Evolutionary conservation across 177 flowering plant genomes (phyloP).

Genomic region (Vitis hybrid): DNA sequence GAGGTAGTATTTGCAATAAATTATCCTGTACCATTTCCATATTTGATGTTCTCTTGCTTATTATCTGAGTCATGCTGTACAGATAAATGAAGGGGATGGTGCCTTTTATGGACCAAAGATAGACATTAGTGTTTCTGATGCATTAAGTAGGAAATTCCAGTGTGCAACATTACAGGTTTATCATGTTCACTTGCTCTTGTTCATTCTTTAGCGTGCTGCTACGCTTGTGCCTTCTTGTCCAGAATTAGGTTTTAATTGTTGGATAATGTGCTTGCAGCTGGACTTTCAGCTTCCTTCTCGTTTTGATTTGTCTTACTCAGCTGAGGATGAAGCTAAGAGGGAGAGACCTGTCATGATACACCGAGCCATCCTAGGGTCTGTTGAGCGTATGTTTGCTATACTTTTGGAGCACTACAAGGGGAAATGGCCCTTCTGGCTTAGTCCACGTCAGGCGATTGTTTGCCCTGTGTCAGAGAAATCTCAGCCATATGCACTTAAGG

Average conservation of each 20-base stretch:
- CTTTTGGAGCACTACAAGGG: slow-evolving; percentile 97
- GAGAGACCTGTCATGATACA: slow-evolving; percentile 98
- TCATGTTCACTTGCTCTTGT: background rate
- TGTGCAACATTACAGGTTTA: slow-evolving; percentile 95
- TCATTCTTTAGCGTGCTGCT: background rate
- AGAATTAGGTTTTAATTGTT: background rate
- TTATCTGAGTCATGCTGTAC: slow-evolving; percentile 6
- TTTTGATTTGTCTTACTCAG: slow-evolving; percentile 88
- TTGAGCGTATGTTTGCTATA: slow-evolving; percentile 97
- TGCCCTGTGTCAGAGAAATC: slow-evolving; percentile 97
- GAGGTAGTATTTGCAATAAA: slow-evolving; percentile 46
- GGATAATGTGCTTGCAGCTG: slow-evolving; percentile 54
- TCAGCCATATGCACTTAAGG: slow-evolving; percentile 68
- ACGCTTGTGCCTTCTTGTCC: background rate
- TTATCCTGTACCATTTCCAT: background rate
- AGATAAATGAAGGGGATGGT: slow-evolving; percentile 97
- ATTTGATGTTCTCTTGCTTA: background rate
- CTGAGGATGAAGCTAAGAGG: slow-evolving; percentile 89
- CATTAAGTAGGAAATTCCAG: slow-evolving; percentile 92
- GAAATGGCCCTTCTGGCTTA: slow-evolving; percentile 99
- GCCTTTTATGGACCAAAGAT: slow-evolving; percentile 99
- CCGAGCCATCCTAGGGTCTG: slow-evolving; percentile 93
- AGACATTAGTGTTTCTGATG: slow-evolving; percentile 94
- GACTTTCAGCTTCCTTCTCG: slow-evolving; percentile 95
- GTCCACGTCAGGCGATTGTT: slow-evolving; percentile 97